phyloP scores from a whole-genome alignment of 345 rosid species.

The Eucalyptus camaldulensis region DNA sequence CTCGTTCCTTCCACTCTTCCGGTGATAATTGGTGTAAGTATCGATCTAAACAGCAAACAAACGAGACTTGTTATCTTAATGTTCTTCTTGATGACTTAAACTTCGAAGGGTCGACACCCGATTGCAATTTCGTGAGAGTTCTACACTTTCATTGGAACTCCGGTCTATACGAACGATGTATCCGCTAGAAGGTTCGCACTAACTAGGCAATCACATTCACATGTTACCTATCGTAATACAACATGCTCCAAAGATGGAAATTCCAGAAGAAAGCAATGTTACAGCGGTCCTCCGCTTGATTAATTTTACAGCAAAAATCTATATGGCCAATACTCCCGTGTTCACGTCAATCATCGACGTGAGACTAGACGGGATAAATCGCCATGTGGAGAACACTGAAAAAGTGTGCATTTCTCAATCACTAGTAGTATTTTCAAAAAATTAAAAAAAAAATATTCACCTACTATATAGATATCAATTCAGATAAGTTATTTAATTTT shows the following conservation, averaged over 20 bases:
- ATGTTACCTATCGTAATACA: neutral
- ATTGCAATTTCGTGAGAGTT: neutral
- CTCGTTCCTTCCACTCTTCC: neutral
- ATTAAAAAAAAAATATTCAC: neutral
- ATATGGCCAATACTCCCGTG: neutral
- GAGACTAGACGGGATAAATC: too few species aligned
- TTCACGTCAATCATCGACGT: neutral
- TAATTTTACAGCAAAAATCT: neutral
- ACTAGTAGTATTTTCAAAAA: neutral
- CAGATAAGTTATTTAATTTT: neutral
- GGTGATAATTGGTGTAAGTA: neutral
- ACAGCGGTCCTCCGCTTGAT: neutral
- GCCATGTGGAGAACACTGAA: neutral
- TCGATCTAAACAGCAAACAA: neutral
- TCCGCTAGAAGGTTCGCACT: neutral
- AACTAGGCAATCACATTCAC: neutral
- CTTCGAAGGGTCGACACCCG: neutral
- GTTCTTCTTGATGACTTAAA: neutral
- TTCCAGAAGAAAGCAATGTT: neutral
- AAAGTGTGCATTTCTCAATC: neutral
- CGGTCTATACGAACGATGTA: neutral
- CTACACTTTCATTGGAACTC: neutral
- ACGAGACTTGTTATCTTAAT: neutral
- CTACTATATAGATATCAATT: rapidly evolving
- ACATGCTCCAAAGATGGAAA: neutral